Evolutionary conservation across 73 alveolate species (phyloP).

Genomic region (Tetrahymena thermophila): DNA sequence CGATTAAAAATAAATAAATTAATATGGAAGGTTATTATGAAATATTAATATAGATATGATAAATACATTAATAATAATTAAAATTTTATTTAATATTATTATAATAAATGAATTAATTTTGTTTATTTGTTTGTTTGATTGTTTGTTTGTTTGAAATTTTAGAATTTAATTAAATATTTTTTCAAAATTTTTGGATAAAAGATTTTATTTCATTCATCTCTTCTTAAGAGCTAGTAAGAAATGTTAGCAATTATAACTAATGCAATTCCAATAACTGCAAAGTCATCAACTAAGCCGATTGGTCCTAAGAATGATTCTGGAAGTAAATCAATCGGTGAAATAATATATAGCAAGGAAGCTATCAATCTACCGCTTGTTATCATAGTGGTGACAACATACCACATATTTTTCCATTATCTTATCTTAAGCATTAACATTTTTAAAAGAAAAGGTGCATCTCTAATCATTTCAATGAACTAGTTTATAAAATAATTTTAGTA

Average conservation of each 20-base stretch:
- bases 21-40: too few species aligned
- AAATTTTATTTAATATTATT: too few species aligned
- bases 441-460: slow-evolving; percentile 1
- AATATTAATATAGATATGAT: too few species aligned
- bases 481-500: neutral
- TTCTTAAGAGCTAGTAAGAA: neutral
- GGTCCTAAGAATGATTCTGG: neutral
- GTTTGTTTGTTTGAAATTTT: neutral
- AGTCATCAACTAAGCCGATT: neutral
- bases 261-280: neutral
- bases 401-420: neutral
- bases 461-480: neutral
- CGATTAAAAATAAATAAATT: too few species aligned
- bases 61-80: too few species aligned
- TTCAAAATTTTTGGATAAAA: neutral
- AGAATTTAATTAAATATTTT: neutral
- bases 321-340: neutral
- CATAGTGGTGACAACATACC: neutral
- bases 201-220: neutral
- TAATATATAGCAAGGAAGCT: neutral
- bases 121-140: too few species aligned
- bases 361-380: neutral
- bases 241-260: neutral
- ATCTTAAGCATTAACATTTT: neutral
- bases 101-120: too few species aligned